These are phyloP conservation scores for Scorias spongiosa DNA, from an alignment of 2,329 filamentous ascomycete genomes.

Conservation along the genomic window DNA sequence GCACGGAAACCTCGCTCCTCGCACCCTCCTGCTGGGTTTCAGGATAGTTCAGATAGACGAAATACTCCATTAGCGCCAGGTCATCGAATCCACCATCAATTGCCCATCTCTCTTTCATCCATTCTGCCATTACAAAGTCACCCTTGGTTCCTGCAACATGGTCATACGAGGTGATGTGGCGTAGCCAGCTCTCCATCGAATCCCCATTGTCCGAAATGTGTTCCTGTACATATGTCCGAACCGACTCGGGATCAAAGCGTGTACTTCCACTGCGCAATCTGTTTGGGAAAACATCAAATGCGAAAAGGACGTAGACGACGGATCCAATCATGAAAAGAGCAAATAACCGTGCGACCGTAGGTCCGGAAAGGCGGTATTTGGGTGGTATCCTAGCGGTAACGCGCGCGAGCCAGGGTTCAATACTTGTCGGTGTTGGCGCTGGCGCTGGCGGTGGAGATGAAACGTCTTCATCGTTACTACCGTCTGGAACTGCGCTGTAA, in stretches of 20 bases:
- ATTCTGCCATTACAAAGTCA: constrained; percentile 71
- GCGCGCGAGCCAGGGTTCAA: constrained; percentile 6
- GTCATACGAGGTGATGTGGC: constrained; percentile 67
- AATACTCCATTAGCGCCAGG: constrained; percentile 53
- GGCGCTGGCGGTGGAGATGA: constrained; percentile 12
- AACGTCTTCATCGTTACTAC: constrained; percentile 10
- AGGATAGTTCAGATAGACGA: constrained; percentile 85
- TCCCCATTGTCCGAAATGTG: constrained; percentile 47
- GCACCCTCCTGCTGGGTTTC: constrained; percentile 62
- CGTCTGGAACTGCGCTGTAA: constrained; percentile 16
- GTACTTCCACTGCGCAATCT: constrained; percentile 48
- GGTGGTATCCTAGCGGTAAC: constrained; percentile 16
- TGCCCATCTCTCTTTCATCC: constrained; percentile 65
- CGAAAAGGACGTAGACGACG: constrained; percentile 71
- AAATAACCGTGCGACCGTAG: constrained; percentile 58
- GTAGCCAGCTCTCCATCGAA: constrained; percentile 48
- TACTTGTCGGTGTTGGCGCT: background rate
- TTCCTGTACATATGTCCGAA: constrained; percentile 59
- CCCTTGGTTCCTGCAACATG: constrained; percentile 92
- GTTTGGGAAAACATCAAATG: constrained; percentile 67
- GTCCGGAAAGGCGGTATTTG: constrained; percentile 38
- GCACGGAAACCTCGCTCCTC: constrained; percentile 36
- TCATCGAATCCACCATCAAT: constrained; percentile 52
- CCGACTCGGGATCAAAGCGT: constrained; percentile 69
- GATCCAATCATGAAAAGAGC: constrained; percentile 61